phyloP scores from a whole-genome alignment of 179 eudicot genomes.

The Patellifolia procumbens region DNA sequence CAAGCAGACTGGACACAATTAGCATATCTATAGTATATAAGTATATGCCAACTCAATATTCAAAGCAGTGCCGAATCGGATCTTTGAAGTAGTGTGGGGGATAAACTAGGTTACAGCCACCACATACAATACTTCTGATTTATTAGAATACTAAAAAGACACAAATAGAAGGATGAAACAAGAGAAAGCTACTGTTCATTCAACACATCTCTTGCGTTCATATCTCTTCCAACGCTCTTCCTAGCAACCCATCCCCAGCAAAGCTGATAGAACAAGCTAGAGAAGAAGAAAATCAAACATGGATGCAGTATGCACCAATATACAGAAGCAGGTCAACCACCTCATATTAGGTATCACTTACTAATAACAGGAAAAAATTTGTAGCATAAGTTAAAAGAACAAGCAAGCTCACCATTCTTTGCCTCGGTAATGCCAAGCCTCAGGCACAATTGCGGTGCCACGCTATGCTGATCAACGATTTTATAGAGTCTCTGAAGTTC shows the following conservation, averaged over 20 bases:
- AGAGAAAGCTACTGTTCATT: not conserved
- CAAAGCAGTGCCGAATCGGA: too few relatives aligned
- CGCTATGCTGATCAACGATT: conserved; percentile 19
- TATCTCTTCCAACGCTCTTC: not conserved
- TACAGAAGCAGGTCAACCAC: not conserved
- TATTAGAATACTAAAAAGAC: not conserved
- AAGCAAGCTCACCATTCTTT: not conserved
- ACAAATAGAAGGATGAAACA: not conserved
- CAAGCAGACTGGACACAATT: too few relatives aligned
- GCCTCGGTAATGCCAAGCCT: conserved; percentile 28
- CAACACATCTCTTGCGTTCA: not conserved
- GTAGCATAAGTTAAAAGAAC: not conserved
- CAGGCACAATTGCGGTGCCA: conserved; percentile 24
- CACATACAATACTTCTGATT: not conserved
- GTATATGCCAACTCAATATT: too few relatives aligned
- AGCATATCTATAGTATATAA: not conserved
- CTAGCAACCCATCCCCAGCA: not conserved
- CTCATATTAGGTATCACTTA: not conserved
- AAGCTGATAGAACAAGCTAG: not conserved
- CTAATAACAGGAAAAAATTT: not conserved
- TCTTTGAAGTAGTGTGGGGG: too few relatives aligned
- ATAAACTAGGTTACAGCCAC: too few relatives aligned
- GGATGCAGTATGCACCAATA: not conserved
- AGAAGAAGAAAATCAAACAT: not conserved
- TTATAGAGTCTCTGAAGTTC: conserved; percentile 34